Base-by-base conservation (phyloP, 805 yeast genomes). In the Priceomyces medius region DNA sequence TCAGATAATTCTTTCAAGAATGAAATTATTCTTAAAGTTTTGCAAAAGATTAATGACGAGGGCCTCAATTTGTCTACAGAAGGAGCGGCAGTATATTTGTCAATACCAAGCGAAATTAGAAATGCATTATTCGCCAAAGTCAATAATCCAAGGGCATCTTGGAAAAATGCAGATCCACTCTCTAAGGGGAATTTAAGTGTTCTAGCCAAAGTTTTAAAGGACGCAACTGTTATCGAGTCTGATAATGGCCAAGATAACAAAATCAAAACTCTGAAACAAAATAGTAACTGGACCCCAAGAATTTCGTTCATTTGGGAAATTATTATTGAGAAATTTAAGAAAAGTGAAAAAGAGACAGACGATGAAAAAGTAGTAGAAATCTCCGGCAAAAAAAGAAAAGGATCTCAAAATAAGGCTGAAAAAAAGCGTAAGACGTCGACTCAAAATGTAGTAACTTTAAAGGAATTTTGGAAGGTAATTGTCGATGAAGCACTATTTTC, bases 401-500 rank as follows among this genome's bases (percentile, higher is more conserved):
- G 51, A 39, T 51, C 63, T 13, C 57, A 61, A 7, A 55, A 54
- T 7, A 58, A 58, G 45, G 17, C 55, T 43, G 18, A 56, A 41
- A 47, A 56, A 41, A 44, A 52, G 43, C 49, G 46, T 37, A 24
- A 33, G 21, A 23, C 19, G 20, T 12, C 32, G n/a, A 24, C 49
- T 20, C 40, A 41, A 12, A 7, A 58, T 37, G 19, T 59, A 55
- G 50, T 68, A 4, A 36, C 57, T 0, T 50, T 70, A 35, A 55
- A 58, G 34, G 93, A 86, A 40, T 89, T 91, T 59, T 89, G 96
- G 95, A 77, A 80, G 50, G 68, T 74, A 3, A 81, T 80, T 4
- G 77, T 91, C 12, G 97, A 91, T 56, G 93, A 88, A 52, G 76
- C 85, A 3, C 78, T 86, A 45, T 90, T 91, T 51, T 71, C 86